Percentiles rank a stretch among this genome's conserved stretches.
Evolutionary conservation across 1,284 basidiomycete genomes (phyloP).

Genomic region (Gymnopus androsaceus): DNA sequence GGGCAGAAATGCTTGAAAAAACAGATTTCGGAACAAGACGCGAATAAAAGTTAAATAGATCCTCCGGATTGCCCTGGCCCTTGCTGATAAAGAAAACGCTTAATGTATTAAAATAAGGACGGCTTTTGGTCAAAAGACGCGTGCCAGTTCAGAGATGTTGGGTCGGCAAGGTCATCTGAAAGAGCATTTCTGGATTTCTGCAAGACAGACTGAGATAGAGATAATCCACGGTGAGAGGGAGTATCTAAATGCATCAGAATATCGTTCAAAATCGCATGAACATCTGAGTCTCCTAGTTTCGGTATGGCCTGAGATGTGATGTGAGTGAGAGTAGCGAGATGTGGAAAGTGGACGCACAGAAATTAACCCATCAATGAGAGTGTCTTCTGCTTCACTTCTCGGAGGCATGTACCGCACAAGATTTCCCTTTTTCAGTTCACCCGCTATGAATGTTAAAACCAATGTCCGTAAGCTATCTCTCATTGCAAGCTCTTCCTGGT

Average conservation of each 20-base stretch:
- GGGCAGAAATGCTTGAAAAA: slow-evolving; percentile 44
- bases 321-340: neutral
- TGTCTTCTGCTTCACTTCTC: slow-evolving; percentile 48
- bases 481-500: slow-evolving; percentile 60
- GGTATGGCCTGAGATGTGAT: slow-evolving; percentile 46
- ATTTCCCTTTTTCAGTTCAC: slow-evolving; percentile 51
- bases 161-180: slow-evolving; percentile 33
- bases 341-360: slow-evolving; percentile 38
- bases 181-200: slow-evolving; percentile 39
- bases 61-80: slow-evolving; percentile 41
- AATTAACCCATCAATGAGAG: slow-evolving; percentile 50
- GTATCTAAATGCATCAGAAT: slow-evolving; percentile 47
- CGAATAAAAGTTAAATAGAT: slow-evolving; percentile 54
- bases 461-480: slow-evolving; percentile 58
- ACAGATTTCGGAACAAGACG: slow-evolving; percentile 46
- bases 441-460: slow-evolving; percentile 59
- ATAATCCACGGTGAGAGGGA: slow-evolving; percentile 38
- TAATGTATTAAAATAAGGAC: slow-evolving; percentile 50
- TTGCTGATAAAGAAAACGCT: slow-evolving; percentile 45
- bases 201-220: slow-evolving; percentile 48
- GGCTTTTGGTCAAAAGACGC: slow-evolving; percentile 37
- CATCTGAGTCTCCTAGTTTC: slow-evolving; percentile 42
- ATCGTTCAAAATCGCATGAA: slow-evolving; percentile 52
- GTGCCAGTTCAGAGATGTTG: slow-evolving; percentile 26
- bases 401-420: slow-evolving; percentile 44